Base-by-base conservation (phyloP, 148 eudicot genomes). In the Rhododendron vialii region DNA sequence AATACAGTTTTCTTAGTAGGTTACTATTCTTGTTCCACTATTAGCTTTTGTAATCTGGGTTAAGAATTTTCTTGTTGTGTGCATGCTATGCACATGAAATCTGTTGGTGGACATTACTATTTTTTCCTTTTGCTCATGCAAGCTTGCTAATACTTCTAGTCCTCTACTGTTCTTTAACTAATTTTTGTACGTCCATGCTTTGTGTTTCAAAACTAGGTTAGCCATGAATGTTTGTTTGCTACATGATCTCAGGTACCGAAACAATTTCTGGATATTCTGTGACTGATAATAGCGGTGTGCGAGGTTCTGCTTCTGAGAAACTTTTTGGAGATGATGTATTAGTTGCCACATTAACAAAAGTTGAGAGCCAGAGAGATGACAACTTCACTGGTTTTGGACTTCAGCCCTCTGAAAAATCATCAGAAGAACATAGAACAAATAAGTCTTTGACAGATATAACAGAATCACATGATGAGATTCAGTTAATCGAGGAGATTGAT, bases 191-290 rank as follows among this genome's bases (percentile, higher is more conserved):
- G 15, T 22, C 24, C 80, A 36, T 76, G 28, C 50, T 78, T 76
- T 38, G 22, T 78, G 61, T 51, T 48, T 80, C 1, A 17, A 10
- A 80, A 55, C 63, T 24, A 28, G 69, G 48, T 83, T 67, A n/a
- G 63, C 7, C n/a, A 35, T 84, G 77, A 73, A 76, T 76, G 35
- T 35, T 65, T 47, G 57, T 50, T 82, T 61, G 57, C 59, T 61
- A 50, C 83, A 55, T 87, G 81, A 81, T 80, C 88, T 86, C 91
- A 92, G 93, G 88, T 82, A 59, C 86, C 63, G 73, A 89, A 80
- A 74, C 55, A 35, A 63, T 35, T 47, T 51, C 80, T 86, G 85
- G 78, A 81, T 41, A 59, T 78, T 51, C 85, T 71, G 85, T 7
- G 65, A 80, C 61, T 18, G 83, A 89, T 74, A 80, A 73, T 59